phyloP scores from a whole-genome alignment of 78 protist species.

The Blattamonas nauphoetae region DNA sequence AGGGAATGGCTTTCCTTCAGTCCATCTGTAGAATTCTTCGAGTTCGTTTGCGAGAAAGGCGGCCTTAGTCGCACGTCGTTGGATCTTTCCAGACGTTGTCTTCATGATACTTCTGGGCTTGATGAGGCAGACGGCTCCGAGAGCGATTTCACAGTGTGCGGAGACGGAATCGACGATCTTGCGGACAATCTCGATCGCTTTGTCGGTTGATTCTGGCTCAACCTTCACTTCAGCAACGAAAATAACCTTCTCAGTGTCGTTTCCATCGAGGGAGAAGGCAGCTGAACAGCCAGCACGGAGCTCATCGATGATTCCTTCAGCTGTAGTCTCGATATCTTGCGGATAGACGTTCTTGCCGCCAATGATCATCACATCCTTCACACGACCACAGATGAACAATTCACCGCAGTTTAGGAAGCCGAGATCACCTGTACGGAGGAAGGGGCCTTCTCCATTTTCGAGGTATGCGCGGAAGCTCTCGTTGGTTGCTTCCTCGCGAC shows the following conservation, averaged over 20 bases:
- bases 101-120: background rate
- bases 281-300: constrained; percentile 13
- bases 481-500: background rate
- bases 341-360: constrained; percentile 7
- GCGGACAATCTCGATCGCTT: background rate
- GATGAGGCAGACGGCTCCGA: background rate
- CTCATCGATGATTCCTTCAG: background rate
- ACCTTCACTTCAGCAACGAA: background rate
- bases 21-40: background rate
- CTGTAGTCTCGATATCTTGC: constrained; percentile 9
- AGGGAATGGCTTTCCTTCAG: background rate
- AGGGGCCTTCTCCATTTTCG: constrained; percentile 6
- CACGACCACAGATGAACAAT: background rate
- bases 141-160: background rate
- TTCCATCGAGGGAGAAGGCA: background rate
- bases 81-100: constrained; percentile 8
- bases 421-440: constrained; percentile 24
- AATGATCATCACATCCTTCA: constrained; percentile 30
- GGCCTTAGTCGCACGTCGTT: background rate
- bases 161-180: background rate
- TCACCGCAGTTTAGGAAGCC: constrained; percentile 10
- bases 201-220: background rate
- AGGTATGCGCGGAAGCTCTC: constrained; percentile 6
- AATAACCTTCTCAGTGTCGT: background rate
- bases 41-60: background rate